Evolutionary conservation across 177 flowering plant genomes (phyloP).

Genomic region (Vitis hybrid): DNA sequence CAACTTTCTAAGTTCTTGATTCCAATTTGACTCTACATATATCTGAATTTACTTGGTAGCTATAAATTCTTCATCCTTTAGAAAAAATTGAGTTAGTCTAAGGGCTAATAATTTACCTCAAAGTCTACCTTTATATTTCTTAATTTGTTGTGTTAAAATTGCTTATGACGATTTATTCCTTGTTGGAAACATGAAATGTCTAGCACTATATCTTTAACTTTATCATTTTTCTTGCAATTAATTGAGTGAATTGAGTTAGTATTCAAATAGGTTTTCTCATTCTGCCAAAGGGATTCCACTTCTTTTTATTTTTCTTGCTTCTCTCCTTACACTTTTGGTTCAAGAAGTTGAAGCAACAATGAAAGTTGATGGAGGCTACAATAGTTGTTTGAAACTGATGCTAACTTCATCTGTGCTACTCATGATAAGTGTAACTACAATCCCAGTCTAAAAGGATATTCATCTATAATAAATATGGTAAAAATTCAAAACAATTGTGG

Average conservation of each 20-base stretch:
- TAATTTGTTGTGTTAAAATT: no score
- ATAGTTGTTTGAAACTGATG: conserved; percentile 56
- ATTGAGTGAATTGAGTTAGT: conserved; percentile 3
- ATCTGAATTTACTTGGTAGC: neutral
- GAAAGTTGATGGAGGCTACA: conserved; percentile 38
- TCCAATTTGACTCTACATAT: neutral
- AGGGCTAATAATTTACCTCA: neutral
- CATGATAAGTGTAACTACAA: conserved; percentile 80
- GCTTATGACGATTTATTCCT: no score
- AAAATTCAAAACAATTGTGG: conserved; percentile 6
- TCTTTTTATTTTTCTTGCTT: conserved; percentile 41
- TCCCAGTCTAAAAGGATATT: conserved; percentile 75
- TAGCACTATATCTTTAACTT: neutral
- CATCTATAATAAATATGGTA: conserved; percentile 73
- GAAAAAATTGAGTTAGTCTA: neutral
- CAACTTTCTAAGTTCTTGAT: neutral
- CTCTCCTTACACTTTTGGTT: conserved; percentile 36
- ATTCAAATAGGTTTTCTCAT: conserved; percentile 11
- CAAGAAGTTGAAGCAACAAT: conserved; percentile 38
- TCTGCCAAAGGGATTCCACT: conserved; percentile 37
- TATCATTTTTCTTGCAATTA: conserved; percentile 14
- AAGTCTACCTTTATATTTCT: neutral
- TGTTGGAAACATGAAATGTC: no score
- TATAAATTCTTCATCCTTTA: neutral
- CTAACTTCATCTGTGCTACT: conserved; percentile 83